Evolutionary conservation across 106 monocot genomes (phyloP).

Genomic region (Platanthera zijinensis): DNA sequence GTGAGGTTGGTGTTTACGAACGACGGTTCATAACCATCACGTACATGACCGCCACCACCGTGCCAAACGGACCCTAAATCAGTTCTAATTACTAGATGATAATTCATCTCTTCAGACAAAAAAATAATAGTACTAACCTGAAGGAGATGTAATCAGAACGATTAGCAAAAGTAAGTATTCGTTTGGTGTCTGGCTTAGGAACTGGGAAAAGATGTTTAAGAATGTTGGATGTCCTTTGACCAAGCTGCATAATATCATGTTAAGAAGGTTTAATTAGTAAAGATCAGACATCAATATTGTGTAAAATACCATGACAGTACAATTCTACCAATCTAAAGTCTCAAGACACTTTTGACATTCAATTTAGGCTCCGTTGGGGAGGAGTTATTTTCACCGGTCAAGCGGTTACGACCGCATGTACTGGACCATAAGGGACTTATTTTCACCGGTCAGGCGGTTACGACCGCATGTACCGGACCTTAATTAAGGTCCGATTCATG

Average conservation of each 20-base stretch:
- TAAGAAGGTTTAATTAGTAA: slow-evolving; percentile 4
- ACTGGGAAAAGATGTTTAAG: slow-evolving; percentile 95
- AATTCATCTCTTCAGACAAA: neutral
- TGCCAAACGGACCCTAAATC: no score
- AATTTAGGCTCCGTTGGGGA: no score
- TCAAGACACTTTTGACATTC: neutral
- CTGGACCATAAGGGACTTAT: no score
- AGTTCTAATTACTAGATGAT: neutral
- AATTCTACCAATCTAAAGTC: neutral
- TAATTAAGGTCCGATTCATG: no score
- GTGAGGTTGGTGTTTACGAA: no score
- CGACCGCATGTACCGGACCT: no score
- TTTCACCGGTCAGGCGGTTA: no score
- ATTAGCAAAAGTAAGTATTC: slow-evolving; percentile 85
- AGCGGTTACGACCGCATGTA: no score
- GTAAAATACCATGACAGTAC: neutral
- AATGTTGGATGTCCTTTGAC: slow-evolving; percentile 79
- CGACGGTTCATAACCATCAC: no score
- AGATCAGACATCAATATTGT: neutral
- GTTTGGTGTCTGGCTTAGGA: slow-evolving; percentile 89
- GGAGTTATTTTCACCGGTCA: no score
- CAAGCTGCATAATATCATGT: slow-evolving; percentile 37
- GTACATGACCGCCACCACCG: no score
- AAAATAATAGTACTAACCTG: slow-evolving; percentile 42
- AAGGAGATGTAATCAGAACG: slow-evolving; percentile 78